phyloP scores from a whole-genome alignment of 495 filamentous ascomycete genomes.

The Lophiotrema nucula region DNA sequence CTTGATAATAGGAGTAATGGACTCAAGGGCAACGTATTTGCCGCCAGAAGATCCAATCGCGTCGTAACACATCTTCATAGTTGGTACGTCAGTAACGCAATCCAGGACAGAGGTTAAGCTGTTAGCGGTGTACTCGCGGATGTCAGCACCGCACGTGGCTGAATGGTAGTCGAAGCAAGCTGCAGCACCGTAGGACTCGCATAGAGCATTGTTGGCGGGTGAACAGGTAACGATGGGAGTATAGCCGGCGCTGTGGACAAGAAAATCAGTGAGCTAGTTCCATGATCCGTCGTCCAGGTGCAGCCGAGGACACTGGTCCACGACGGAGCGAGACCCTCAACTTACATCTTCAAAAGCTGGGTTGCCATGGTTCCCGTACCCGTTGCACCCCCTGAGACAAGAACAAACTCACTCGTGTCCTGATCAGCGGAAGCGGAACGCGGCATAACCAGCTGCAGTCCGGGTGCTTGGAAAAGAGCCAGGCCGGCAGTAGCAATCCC shows the following conservation, averaged over 20 bases:
- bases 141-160: background rate
- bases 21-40: constrained; percentile 10
- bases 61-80: constrained; percentile 19
- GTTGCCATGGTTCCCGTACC: no score
- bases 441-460: no score
- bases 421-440: no score
- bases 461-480: no score
- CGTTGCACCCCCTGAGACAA: no score
- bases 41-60: constrained; percentile 16
- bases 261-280: no score
- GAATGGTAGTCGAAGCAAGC: constrained; percentile 4
- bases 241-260: no score
- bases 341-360: no score
- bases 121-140: constrained; percentile 10
- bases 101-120: constrained; percentile 16
- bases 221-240: constrained; percentile 13
- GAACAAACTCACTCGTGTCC: no score
- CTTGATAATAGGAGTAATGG: background rate
- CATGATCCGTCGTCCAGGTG: no score
- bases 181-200: background rate
- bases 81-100: constrained; percentile 13
- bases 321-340: no score
- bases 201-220: background rate
- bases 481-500: background rate
- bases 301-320: no score